A percentile compares a stretch with the other conserved stretches of the same genome.
Evolutionary conservation across 345 rosid genomes (phyloP).

Genomic region (Salix exigua): DNA sequence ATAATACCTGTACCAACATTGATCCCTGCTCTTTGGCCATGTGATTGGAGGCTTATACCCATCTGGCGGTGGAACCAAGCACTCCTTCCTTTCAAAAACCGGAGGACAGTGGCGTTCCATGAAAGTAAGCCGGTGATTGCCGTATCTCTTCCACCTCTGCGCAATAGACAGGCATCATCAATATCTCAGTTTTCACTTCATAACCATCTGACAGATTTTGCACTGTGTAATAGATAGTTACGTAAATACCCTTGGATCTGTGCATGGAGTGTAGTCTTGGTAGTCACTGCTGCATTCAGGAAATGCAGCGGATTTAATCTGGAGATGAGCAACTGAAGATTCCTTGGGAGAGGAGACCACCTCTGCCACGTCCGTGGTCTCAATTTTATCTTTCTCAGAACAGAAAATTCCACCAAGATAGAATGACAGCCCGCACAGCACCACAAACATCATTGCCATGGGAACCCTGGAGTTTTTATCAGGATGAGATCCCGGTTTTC

Average conservation of each 20-base stretch:
- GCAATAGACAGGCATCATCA: constrained; percentile 15
- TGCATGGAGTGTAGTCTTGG: constrained; percentile 98
- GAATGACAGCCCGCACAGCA: constrained; percentile 78
- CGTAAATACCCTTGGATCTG: constrained; percentile 77
- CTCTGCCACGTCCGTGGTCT: constrained; percentile 30
- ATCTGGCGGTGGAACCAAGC: constrained; percentile 94
- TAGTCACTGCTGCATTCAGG: constrained; percentile 73
- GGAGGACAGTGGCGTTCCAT: constrained; percentile 99
- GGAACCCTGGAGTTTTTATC: constrained; percentile 55
- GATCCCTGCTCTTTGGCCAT: constrained; percentile 90
- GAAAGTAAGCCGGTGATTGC: constrained; percentile 72
- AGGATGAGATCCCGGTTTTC: constrained; percentile 45
- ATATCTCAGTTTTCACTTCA: background rate
- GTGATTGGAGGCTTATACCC: constrained; percentile 86
- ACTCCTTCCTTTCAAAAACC: constrained; percentile 75
- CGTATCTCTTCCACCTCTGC: constrained; percentile 96
- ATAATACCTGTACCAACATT: constrained; percentile 95
- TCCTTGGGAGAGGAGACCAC: constrained; percentile 51
- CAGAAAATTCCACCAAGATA: constrained; percentile 83
- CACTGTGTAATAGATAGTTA: background rate
- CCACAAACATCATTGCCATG: constrained; percentile 40
- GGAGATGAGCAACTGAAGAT: constrained; percentile 39
- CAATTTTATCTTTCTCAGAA: constrained; percentile 43
- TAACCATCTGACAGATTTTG: background rate
- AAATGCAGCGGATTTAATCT: constrained; percentile 54